Percentiles rank a stretch among this genome's conserved stretches.
Evolutionary conservation across 2,329 filamentous ascomycete species (phyloP).

Genomic region (Xylariaceae sp.): DNA sequence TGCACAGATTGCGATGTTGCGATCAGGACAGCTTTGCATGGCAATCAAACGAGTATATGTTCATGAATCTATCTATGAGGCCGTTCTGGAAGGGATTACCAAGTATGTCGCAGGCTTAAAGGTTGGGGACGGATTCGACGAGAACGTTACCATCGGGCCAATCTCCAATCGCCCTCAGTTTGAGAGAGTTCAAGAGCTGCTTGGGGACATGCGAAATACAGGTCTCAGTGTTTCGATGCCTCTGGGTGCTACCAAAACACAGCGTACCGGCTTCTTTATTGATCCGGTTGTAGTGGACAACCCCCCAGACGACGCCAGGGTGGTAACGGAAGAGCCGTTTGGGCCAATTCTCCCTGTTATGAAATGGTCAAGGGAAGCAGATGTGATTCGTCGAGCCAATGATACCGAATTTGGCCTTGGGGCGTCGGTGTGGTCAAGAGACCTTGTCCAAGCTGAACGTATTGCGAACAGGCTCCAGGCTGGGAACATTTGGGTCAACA

Average conservation of each 20-base stretch:
- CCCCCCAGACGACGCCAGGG: constrained; percentile 21
- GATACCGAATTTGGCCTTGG: constrained; percentile 49
- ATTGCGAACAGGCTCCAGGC: constrained; percentile 48
- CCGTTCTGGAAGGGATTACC: constrained; percentile 44
- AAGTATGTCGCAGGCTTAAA: constrained; percentile 23
- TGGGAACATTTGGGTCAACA: constrained; percentile 53
- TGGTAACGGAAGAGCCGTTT: constrained; percentile 26
- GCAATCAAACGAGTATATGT: constrained; percentile 55
- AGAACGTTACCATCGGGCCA: constrained; percentile 16
- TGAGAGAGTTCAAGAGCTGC: constrained; percentile 23
- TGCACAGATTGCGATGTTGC: constrained; percentile 41
- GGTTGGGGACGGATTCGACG: constrained; percentile 8
- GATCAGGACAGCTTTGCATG: constrained; percentile 52
- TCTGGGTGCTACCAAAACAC: not conserved
- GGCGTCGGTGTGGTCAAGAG: constrained; percentile 51
- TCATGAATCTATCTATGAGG: constrained; percentile 47
- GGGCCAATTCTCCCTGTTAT: constrained; percentile 42
- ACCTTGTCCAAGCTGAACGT: constrained; percentile 43
- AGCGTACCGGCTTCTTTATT: constrained; percentile 20
- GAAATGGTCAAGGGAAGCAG: constrained; percentile 42
- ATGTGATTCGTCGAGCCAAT: constrained; percentile 46
- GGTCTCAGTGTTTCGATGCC: constrained; percentile 18
- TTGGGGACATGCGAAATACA: constrained; percentile 21
- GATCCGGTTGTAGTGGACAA: constrained; percentile 24
- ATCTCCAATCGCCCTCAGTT: constrained; percentile 25